A percentile compares a stretch with the other conserved stretches of the same genome.
These are phyloP conservation scores for Penicillium sp. DNA, from an alignment of 2,329 filamentous ascomycete genomes.

Conservation along the genomic window DNA sequence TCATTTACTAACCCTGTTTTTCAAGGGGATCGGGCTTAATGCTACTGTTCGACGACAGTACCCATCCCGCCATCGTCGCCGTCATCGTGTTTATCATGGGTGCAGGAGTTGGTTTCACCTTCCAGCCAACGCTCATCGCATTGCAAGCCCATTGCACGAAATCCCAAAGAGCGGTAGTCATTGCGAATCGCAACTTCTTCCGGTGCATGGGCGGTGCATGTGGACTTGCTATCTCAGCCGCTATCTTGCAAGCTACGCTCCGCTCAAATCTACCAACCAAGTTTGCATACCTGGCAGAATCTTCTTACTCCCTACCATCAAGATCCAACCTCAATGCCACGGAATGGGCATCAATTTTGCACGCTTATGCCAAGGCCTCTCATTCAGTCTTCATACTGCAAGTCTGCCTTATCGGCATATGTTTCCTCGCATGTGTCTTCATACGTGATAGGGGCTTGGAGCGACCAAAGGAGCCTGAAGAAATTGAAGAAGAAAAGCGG, in stretches of 20 bases:
- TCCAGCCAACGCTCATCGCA: slow-evolving; percentile 58
- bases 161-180: slow-evolving; percentile 61
- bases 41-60: slow-evolving; percentile 50
- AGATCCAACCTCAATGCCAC: slow-evolving; percentile 28
- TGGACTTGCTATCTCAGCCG: slow-evolving; percentile 60
- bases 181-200: slow-evolving; percentile 64
- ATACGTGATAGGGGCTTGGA: slow-evolving; percentile 55
- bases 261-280: slow-evolving; percentile 42
- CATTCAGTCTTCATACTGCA: slow-evolving; percentile 59
- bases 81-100: slow-evolving; percentile 55
- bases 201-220: slow-evolving; percentile 60
- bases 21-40: slow-evolving; percentile 53
- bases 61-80: slow-evolving; percentile 51
- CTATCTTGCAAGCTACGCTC: slow-evolving; percentile 47
- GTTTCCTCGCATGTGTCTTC: slow-evolving; percentile 53
- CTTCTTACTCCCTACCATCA: slow-evolving; percentile 41
- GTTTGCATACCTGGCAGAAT: slow-evolving; percentile 41
- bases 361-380: slow-evolving; percentile 57
- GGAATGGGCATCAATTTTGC: slow-evolving; percentile 46
- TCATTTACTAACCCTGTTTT: neutral
- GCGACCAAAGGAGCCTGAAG: slow-evolving; percentile 34
- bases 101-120: slow-evolving; percentile 55
- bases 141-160: slow-evolving; percentile 60
- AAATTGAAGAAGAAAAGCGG: slow-evolving; percentile 31
- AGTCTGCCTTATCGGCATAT: slow-evolving; percentile 55